Conservation (phyloP, 441 rosid genomes). For the Corymbia calophylla region DNA sequence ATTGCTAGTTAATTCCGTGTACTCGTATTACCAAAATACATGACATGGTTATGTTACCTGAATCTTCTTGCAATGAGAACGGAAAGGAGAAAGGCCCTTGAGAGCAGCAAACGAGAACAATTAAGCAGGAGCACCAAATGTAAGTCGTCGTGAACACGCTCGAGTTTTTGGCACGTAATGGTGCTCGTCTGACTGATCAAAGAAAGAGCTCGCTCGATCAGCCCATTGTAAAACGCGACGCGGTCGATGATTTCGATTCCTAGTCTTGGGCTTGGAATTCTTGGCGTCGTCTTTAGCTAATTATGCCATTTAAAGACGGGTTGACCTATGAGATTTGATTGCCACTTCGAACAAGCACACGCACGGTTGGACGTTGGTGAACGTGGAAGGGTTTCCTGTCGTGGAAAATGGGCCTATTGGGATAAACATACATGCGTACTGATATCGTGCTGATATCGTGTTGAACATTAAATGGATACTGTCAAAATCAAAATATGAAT, state of each 20-base stretch:
- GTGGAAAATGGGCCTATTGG: background rate
- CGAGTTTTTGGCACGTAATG: background rate
- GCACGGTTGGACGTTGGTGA: background rate
- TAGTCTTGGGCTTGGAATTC: background rate
- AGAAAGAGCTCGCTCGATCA: background rate
- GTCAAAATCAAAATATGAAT: background rate
- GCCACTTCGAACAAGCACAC: background rate
- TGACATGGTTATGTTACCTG: too few relatives aligned
- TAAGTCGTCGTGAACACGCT: background rate
- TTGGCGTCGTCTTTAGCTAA: background rate
- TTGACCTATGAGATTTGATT: background rate
- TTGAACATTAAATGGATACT: background rate
- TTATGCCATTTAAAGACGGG: background rate
- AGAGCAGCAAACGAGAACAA: background rate
- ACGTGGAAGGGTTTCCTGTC: background rate
- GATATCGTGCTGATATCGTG: too few relatives aligned
- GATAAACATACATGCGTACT: background rate
- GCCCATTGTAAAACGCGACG: background rate
- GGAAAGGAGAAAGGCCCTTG: background rate
- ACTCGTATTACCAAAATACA: too few relatives aligned
- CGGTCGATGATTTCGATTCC: background rate
- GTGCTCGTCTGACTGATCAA: background rate
- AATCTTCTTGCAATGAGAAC: too few relatives aligned
- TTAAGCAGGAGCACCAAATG: background rate
- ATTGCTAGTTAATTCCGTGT: background rate